A percentile compares a stretch with the other conserved stretches of the same genome.
Conservation (phyloP, 495 filamentous ascomycete species). For the Aspergillus heteromorphus region DNA sequence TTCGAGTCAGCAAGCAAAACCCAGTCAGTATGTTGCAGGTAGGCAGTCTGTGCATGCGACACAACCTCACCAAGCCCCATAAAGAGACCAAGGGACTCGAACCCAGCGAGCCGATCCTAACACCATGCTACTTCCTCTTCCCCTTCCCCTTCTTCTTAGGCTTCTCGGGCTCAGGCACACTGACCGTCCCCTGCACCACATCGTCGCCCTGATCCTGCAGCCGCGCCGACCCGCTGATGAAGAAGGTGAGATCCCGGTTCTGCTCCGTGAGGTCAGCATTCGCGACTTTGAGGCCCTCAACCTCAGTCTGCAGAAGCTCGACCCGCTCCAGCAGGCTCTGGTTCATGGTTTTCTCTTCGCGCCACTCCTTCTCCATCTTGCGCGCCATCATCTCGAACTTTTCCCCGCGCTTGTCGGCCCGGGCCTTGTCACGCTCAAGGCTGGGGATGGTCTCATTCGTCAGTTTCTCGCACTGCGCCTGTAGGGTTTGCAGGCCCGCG, state of each 20-base stretch:
- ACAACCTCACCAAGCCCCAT: no score
- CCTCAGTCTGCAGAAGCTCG: conserved; percentile 54
- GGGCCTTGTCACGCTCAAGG: conserved; percentile 65
- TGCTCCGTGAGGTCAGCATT: conserved; percentile 67
- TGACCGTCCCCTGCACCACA: conserved; percentile 52
- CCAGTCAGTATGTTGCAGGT: no score
- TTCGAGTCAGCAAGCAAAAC: no score
- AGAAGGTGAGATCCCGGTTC: conserved; percentile 87
- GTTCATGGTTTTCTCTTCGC: conserved; percentile 84
- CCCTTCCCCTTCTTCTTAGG: conserved; percentile 54
- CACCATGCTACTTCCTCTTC: conserved; percentile 14
- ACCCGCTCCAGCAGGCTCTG: conserved; percentile 73
- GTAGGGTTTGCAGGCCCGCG: conserved; percentile 47
- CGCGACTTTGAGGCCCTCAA: conserved; percentile 49
- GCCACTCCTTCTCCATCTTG: conserved; percentile 66
- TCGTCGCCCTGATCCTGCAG: conserved; percentile 63
- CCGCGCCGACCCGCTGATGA: conserved; percentile 78
- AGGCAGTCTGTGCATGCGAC: no score
- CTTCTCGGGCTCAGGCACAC: conserved; percentile 44
- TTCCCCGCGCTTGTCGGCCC: conserved; percentile 60
- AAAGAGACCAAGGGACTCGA: no score
- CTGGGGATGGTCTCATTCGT: conserved; percentile 52
- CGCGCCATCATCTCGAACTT: conserved; percentile 72
- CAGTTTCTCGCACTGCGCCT: conserved; percentile 51
- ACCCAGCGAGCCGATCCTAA: no score